Evolutionary conservation across 176 grass and related monocot genomes (phyloP), one percentile per base, ranked within the genome.

Genomic region (Melocanna baccifera): DNA sequence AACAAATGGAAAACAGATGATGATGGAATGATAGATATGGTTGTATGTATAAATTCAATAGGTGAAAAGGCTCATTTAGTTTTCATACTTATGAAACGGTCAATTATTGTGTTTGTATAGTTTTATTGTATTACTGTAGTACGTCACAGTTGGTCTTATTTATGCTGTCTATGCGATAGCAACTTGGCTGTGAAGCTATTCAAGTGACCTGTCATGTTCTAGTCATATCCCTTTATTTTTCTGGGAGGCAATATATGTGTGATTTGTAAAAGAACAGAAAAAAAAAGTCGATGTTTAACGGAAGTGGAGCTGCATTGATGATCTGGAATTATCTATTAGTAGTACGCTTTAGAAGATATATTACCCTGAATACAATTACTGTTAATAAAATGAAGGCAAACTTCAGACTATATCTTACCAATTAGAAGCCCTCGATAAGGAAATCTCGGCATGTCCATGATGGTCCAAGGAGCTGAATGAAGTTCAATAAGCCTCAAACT

Each of bases 391-490:
- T 42, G 14, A 42, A 73, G 9, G 19, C 14, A 51, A 62, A 76
- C 34, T 46, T 69, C 18, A 80, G 55, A 77, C 18, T 62, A 58
- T 43, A 82, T 29, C 86, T 65, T 84, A 98, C 96, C 96, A 62
- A 98, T 95, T 30, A 98, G 89, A 84, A 98, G 96, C 36, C 96
- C 96, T 0, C 96, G 58, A 57, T 93, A 98, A 70, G 89, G 86
- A 88, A 98, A 95, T 64, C 96, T 98, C 32, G 96, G 96, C 52
- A 42, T 42, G 48, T 98, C 96, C 28, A 76, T 45, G 78, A 98
- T 98, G 69, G 64, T 89, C 96, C 96, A 98, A 81, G 96, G 96
- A 89, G 87, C 91, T 7, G 83, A 87, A 62, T 92, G 69, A 51
- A 98, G 84, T 68, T 93, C 89, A 58, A 95, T 65, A 32, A 95